Evolutionary conservation across 768 basidiomycete genomes (phyloP), one percentile per base, ranked within the genome.

Genomic region (Clavaria fumosa): DNA sequence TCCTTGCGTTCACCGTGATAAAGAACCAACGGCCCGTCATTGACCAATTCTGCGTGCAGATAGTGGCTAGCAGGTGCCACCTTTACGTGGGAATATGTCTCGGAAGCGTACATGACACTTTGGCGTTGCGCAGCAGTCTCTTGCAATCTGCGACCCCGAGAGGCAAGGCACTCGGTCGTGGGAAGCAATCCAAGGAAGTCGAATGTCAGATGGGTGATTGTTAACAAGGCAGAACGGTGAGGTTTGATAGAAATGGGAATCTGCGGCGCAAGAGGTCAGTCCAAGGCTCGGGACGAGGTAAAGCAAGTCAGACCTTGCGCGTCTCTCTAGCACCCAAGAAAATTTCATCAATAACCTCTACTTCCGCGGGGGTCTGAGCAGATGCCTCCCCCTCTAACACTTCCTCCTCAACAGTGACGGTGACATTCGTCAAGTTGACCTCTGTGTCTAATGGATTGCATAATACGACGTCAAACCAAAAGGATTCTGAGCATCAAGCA

Each of bases 111-210:
- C 2, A 72, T 70, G 7, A 72, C 72, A 20, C 53, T 64, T 44
- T 78, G 72, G 32, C 77, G 63, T 47, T 91, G 82, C 10, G 68
- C 59, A 21, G 69, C 64, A 2, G 88, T 89, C 37, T 75, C 71
- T 37, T 90, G 74, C 7, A 95, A 61, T 35, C 89, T 64, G 31
- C 64, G 71, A 10, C 90, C 89, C n/a, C 73, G 76, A 23, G 63
- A 65, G 6, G 71, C 63, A 2, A 90, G 63, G 1, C 73, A 58
- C 53, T 91, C 89, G 1, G 52, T 62, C 18, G 66, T 62, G 2
- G 80, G 74, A 14, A 91, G 64, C 22, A 85, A 65, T 4, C 72
- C 72, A 23, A 90, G 67, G 52, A 90, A 91, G 21, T 74, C 54
- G 44, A 79, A 86, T 30, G 61, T 62, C 26, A 67, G 66, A 28